Base-by-base conservation (phyloP, 2,329 filamentous ascomycete species). In the Fusarium fujikuroi region DNA sequence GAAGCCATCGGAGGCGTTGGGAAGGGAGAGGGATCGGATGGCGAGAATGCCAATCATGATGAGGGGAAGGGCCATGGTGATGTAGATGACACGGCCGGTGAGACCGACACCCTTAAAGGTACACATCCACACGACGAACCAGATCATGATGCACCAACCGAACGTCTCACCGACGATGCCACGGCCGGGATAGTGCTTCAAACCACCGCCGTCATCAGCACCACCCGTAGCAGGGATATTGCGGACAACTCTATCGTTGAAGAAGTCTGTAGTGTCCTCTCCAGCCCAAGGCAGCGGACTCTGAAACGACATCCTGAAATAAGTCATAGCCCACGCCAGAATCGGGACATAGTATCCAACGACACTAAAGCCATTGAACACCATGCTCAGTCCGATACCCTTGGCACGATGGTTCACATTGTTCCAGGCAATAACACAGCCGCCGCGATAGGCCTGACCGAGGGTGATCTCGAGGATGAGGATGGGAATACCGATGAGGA, bases 381-480 rank as follows among this genome's bases (percentile, higher is more conserved):
- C 82, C 18, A 86, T 82, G 1, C 83, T 84, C 36, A 89, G 76
- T 0, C 87, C 87, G 2, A 87, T 83, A 5, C 87, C 87, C 73
- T 86, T 87, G 9, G 88, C 77, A 9, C 86, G 81, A 25, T 79
- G 75, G 72, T 87, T 84, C 61, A 87, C 81, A 39, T 85, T 86
- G 73, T 85, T 84, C 74, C 81, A 88, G 1, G 87, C 85, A 36
- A 87, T 83, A 21, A 87, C 84, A 2, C 82, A 83, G 18, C 87
- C 86, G 32, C 85, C 86, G 7, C 87, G 86, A 70, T 88, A 88
- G 2, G 86, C 86, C 65, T 88, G 92, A 54, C 93, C 93, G 39
- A 93, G 92, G 40, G 91, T 92, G 56, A 89, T 87, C 69, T 89
- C 86, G 30, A 89, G 83, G 9, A 87, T 82, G 15, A 89, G 81